Evolutionary conservation across 306 rosid genomes (phyloP), one percentile per base, ranked within the genome.

Genomic region (Quercus variabilis): DNA sequence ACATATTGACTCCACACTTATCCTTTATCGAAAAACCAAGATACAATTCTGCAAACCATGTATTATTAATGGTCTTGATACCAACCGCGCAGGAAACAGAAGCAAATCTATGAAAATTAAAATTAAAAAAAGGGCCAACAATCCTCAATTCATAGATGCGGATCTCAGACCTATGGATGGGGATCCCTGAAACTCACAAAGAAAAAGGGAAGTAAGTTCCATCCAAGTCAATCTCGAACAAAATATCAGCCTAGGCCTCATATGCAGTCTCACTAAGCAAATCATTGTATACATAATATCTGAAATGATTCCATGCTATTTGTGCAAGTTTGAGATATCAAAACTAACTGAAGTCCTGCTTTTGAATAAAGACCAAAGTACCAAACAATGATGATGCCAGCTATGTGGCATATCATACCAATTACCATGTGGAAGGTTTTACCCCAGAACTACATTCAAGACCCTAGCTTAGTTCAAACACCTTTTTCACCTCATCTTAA

Each of bases 401-500:
- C 65, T 5, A 63, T 5, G 0, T 31, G 6, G 35, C n/a, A 25
- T 26, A 25, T 20, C 67, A 73, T 70, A 55, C 56, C 46, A 38
- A 38, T 7, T 38, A 38, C 46, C 81, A 65, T 19, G 75, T 51
- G 28, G 67, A 65, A 74, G 74, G 69, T 69, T 57, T 25, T 67
- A 71, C 65, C 72, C 70, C n/a, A 59, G 30, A 59, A 26, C 41
- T 26, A 63, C 0, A 31, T 46, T 43, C 76, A 46, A 67, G 78
- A 55, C 54, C 75, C 77, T 69, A 56, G 14, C 58, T 58, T 79
- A 28, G 65, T 23, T 56, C 59, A 69, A 59, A 70, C 79, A 26
- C 74, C 70, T 71, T 77, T 77, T 78, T 33, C 25, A 76, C 69
- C 78, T 60, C 19, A 55, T 74, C 2, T 60, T 6, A 15, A 23